Percentiles rank a stretch among this genome's conserved stretches.
Evolutionary conservation across 2,329 filamentous ascomycete species (phyloP).

Genomic region (Apiospora aurea): DNA sequence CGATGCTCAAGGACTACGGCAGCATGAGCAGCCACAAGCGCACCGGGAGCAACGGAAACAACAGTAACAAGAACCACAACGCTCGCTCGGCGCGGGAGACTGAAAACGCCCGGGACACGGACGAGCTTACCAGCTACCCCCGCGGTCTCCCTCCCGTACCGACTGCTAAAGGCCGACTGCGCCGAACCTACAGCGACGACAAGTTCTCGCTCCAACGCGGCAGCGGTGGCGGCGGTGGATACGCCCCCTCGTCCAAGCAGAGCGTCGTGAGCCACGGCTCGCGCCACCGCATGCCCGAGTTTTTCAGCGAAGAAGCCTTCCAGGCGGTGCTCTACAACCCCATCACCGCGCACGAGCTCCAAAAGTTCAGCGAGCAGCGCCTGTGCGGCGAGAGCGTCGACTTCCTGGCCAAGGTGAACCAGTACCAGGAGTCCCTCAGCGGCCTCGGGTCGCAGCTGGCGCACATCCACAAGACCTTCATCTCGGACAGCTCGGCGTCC

Average conservation of each 20-base stretch:
- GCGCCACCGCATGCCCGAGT: constrained; percentile 42
- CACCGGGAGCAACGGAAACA: neutral
- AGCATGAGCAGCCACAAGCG: neutral
- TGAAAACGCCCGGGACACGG: neutral
- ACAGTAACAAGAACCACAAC: neutral
- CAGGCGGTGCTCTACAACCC: constrained; percentile 51
- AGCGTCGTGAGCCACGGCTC: constrained; percentile 25
- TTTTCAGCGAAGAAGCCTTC: constrained; percentile 51
- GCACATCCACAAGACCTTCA: constrained; percentile 41
- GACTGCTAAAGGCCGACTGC: neutral
- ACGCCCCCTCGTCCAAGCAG: neutral
- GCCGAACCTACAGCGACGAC: constrained; percentile 1
- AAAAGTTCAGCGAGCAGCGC: constrained; percentile 48
- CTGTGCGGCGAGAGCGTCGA: constrained; percentile 52
- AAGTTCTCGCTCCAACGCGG: neutral
- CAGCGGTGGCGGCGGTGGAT: neutral
- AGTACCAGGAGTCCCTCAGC: constrained; percentile 51
- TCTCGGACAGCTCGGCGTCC: constrained; percentile 29
- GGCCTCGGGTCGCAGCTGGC: constrained; percentile 48
- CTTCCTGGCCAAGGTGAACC: constrained; percentile 56
- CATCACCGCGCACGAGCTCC: constrained; percentile 49
- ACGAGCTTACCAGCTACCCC: neutral
- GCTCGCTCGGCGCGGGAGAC: neutral
- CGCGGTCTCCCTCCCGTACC: neutral
- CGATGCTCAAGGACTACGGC: neutral